Evolutionary conservation across 1,284 basidiomycete species (phyloP), one percentile per base, ranked within the genome.

Genomic region (Marasmius oreades): DNA sequence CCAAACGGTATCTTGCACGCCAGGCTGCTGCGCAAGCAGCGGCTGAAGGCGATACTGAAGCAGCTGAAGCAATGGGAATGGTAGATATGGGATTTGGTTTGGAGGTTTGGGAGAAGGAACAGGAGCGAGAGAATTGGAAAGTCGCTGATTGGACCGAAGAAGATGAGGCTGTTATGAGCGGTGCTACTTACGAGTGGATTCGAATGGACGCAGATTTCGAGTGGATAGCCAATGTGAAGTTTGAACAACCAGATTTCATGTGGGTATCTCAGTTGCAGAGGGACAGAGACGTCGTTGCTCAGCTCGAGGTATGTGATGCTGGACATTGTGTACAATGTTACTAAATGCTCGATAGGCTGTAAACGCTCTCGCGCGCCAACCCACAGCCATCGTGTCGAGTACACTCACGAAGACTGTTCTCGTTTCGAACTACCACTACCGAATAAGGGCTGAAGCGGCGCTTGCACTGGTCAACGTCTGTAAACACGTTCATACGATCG

Each of bases 141-240:
- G 95, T 99, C 1, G 91, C 91, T 11, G 97, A 98, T 70, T 99
- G 95, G 97, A 95, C 91, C 4, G 96, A 98, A 67, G 94, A 97
- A 64, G 95, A 98, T 61, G 96, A 98, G 67, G 85, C 88, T 59
- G 80, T 83, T 47, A 98, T 98, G 93, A 87, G 87, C 59, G 93
- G 90, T 43, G 95, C 95, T 60, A 95, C 92, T 1, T 99, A 98
- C 74, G 97, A 99, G 73, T 99, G 97, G 97, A 99, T 99, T 62
- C 82, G 97, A 58, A 93, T 99, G 78, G 97, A 99, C 69, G 94
- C 97, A 18, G 97, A 99, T 69, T 96, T 97, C 72, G 96, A 99
- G 74, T 99, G 97, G 97, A 91, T 99, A 58, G 91, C 93, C 18
- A 81, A 81, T 47, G 85, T 98, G 62, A 88, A 89, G 59, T 98